Evolutionary conservation across 2,329 filamentous ascomycete species (phyloP), one percentile per base, ranked within the genome.

Genomic region (Penicillium sp.): DNA sequence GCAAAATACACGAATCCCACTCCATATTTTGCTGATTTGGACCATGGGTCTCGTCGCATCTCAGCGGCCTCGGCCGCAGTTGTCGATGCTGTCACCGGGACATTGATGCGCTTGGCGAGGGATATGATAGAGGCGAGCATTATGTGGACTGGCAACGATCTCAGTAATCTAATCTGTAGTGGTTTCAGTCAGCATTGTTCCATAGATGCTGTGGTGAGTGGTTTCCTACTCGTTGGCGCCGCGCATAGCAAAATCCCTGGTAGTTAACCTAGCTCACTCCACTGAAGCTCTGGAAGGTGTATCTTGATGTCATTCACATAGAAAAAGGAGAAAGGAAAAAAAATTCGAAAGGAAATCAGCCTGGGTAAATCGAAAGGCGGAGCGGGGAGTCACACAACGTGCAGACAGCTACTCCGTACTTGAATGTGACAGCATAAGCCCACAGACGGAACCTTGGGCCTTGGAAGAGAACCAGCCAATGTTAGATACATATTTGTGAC

Each of bases 1-100:
- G 88, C 86, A 67, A 96, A 95, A 73, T 95, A 96, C 13, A 93
- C 90, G 86, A 91, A 96, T 53, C 88, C 90, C 48, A 90, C 76
- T 2, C 83, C 91, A 75, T 97, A 96, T 77, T 96, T 95, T 42
- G 88, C 90, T 21, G 92, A 87, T 67, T 90, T 77, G 24, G 72
- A 82, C 88, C 89, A 97, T 22, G 92, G 90, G 71, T 97, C 92
- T 62, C 78, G 72, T 14, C 78, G 79, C 61, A 78, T 81, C 49
- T 84, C 83, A 64, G 80, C 80, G 39, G 82, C 74, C 50, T 86
- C 70, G 4, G 77, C 79, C 10, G 78, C 67, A n/a, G 83, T 82
- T 56, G 78, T 85, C 45, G 77, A 81, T 55, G 72, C 77, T 62
- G 81, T 83, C 63, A 77, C 77, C 5, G 81, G 80, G 57, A 86